Evolutionary conservation across 768 basidiomycete species (phyloP).

Genomic region (Obba rivulosa): DNA sequence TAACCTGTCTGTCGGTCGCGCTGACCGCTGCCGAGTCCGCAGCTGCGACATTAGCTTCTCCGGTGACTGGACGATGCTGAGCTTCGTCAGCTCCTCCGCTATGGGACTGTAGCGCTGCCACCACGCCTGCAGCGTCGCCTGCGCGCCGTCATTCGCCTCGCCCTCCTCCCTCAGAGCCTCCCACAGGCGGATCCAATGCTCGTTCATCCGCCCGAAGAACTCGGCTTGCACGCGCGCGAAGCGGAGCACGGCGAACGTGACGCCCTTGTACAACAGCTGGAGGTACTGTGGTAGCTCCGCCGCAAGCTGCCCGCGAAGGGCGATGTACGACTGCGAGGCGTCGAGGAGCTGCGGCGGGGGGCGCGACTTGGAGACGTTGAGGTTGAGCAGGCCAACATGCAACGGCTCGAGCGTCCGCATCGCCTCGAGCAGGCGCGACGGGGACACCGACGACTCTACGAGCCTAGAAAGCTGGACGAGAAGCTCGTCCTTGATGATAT

Average conservation of each 20-base stretch:
- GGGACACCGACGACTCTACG: slow-evolving; percentile 53
- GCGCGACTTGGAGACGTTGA: slow-evolving; percentile 58
- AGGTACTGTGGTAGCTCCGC: slow-evolving; percentile 68
- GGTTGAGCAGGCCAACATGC: slow-evolving; percentile 64
- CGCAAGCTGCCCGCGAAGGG: slow-evolving; percentile 65
- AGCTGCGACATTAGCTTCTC: slow-evolving; percentile 21
- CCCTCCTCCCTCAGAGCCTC: slow-evolving; percentile 42
- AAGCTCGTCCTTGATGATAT: slow-evolving; percentile 48
- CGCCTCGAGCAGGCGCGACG: slow-evolving; percentile 59
- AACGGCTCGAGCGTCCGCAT: slow-evolving; percentile 70
- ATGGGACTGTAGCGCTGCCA: slow-evolving; percentile 63
- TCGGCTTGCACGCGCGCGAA: slow-evolving; percentile 52
- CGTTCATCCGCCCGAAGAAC: slow-evolving; percentile 57
- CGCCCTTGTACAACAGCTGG: slow-evolving; percentile 51
- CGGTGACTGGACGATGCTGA: slow-evolving; percentile 33
- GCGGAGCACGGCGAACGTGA: slow-evolving; percentile 44
- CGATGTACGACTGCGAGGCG: slow-evolving; percentile 73
- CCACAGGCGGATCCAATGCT: slow-evolving; percentile 79
- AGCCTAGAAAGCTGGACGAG: slow-evolving; percentile 55
- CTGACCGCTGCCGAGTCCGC: not conserved
- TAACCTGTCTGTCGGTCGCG: not conserved
- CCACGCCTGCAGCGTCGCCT: slow-evolving; percentile 74
- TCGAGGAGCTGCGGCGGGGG: slow-evolving; percentile 64
- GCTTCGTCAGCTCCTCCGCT: slow-evolving; percentile 38
- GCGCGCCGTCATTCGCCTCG: slow-evolving; percentile 49